A percentile compares a stretch with the other conserved stretches of the same genome.
phyloP scores from a whole-genome alignment of 1,139 yeast species.

The Lodderomyces oxycetoniae region DNA sequence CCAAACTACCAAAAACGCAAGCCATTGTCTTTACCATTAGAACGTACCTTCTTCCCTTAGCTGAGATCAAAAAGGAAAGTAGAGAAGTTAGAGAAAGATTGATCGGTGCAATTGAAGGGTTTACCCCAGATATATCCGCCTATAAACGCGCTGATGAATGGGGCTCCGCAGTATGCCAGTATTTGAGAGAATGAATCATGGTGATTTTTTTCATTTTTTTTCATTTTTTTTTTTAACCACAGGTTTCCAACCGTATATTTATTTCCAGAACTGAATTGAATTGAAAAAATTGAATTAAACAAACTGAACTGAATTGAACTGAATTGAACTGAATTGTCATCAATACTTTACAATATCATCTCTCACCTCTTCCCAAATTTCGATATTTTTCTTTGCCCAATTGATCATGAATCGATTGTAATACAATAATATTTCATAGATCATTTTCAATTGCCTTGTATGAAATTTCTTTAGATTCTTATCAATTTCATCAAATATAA shows the following conservation, averaged over 20 bases:
- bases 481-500: conserved; percentile 48
- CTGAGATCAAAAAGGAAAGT: conserved; percentile 50
- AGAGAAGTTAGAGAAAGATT: conserved; percentile 36
- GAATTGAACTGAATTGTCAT: too few relatives aligned
- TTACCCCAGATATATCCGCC: conserved; percentile 34
- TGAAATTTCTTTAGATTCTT: conserved; percentile 50
- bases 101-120: conserved; percentile 37
- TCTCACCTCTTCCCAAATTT: conserved; percentile 68
- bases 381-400: conserved; percentile 70
- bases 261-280: too few relatives aligned
- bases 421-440: conserved; percentile 40
- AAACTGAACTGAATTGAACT: too few relatives aligned
- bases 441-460: conserved; percentile 42
- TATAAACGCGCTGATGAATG: conserved; percentile 39
- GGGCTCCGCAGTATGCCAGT: conserved; percentile 35
- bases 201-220: too few relatives aligned
- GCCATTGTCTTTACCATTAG: conserved; percentile 58
- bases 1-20: conserved; percentile 51
- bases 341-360: conserved; percentile 28
- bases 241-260: background rate
- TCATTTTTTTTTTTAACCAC: background rate
- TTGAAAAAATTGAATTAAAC: too few relatives aligned
- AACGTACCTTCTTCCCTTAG: conserved; percentile 63
- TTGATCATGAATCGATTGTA: conserved; percentile 57
- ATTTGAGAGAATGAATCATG: conserved; percentile 16